phyloP scores from a whole-genome alignment of 495 filamentous ascomycete species.

The Tuber magnatum region DNA sequence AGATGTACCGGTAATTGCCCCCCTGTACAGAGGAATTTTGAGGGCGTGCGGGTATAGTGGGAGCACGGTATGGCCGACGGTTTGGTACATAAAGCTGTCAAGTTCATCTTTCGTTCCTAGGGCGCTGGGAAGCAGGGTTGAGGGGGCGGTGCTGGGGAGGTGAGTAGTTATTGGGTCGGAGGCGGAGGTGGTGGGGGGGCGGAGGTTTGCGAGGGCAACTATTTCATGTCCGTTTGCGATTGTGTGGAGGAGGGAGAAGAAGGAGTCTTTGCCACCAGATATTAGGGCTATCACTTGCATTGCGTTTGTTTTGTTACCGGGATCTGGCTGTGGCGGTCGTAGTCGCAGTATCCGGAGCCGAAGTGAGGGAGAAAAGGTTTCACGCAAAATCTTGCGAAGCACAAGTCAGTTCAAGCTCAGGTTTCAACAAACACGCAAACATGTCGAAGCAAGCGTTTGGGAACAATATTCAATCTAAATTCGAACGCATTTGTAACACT shows the following conservation, averaged over 20 bases:
- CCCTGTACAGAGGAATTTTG: slow-evolving; percentile 69
- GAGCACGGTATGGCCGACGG: slow-evolving; percentile 78
- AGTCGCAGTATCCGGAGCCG: neutral
- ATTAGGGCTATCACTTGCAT: slow-evolving; percentile 77
- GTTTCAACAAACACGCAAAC: neutral
- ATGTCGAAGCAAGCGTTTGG: neutral
- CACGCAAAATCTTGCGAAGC: neutral
- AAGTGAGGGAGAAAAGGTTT: neutral
- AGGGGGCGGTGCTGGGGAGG: slow-evolving; percentile 13
- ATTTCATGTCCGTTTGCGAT: slow-evolving; percentile 75
- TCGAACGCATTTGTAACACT: neutral
- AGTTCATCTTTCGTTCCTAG: slow-evolving; percentile 48
- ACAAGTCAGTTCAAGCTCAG: neutral
- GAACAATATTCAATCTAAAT: neutral
- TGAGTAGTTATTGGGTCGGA: slow-evolving; percentile 7
- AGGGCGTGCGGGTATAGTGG: slow-evolving; percentile 76
- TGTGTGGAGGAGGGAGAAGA: slow-evolving; percentile 88
- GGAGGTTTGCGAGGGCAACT: slow-evolving; percentile 81
- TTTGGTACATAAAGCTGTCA: slow-evolving; percentile 99
- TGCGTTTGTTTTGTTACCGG: neutral
- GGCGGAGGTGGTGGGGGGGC: slow-evolving; percentile 49
- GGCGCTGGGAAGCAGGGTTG: slow-evolving; percentile 5
- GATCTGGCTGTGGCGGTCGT: neutral
- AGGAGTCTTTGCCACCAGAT: slow-evolving; percentile 94
- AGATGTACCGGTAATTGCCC: slow-evolving; percentile 60